phyloP scores from a whole-genome alignment of 768 basidiomycete genomes.

The Cubamyces sp. region DNA sequence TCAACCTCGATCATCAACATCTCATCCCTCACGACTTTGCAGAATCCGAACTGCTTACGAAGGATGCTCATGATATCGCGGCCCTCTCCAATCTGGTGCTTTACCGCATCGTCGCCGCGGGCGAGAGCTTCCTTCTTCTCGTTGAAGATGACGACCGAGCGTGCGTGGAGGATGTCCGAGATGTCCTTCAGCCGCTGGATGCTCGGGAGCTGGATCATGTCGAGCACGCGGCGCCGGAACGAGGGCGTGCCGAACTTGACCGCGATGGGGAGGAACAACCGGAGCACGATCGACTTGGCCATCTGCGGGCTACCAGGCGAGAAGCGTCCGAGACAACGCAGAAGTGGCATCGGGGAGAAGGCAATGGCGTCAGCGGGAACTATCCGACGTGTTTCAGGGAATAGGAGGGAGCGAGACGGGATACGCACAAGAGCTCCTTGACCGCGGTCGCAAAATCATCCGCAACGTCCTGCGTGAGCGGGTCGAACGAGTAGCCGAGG shows the following conservation, averaged over 20 bases:
- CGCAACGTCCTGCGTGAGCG: slow-evolving; percentile 21
- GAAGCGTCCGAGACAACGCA: background rate
- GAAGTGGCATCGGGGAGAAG: background rate
- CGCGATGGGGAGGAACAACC: slow-evolving; percentile 6
- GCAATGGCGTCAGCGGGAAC: background rate
- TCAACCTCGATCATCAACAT: background rate
- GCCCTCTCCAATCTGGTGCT: slow-evolving; percentile 33
- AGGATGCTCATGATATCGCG: slow-evolving; percentile 38
- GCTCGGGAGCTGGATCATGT: slow-evolving; percentile 19
- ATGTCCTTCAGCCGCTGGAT: slow-evolving; percentile 30
- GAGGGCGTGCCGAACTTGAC: slow-evolving; percentile 24
- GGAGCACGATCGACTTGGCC: background rate
- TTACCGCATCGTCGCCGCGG: slow-evolving; percentile 23
- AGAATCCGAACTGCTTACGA: slow-evolving; percentile 19
- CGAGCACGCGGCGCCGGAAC: slow-evolving; percentile 27
- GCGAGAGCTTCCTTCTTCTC: slow-evolving; percentile 25
- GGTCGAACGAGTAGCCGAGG: slow-evolving; percentile 32
- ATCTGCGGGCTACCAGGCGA: slow-evolving; percentile 16
- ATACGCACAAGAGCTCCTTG: slow-evolving; percentile 27
- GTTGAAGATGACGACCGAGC: slow-evolving; percentile 26
- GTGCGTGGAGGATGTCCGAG: slow-evolving; percentile 28
- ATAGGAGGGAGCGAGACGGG: background rate
- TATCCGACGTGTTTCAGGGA: too few species aligned
- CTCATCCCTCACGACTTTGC: background rate
- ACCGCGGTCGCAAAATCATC: slow-evolving; percentile 21